Evolutionary conservation across 192 early-diverging fungal genomes (phyloP).

Genomic region (Mortierella hygrophila): DNA sequence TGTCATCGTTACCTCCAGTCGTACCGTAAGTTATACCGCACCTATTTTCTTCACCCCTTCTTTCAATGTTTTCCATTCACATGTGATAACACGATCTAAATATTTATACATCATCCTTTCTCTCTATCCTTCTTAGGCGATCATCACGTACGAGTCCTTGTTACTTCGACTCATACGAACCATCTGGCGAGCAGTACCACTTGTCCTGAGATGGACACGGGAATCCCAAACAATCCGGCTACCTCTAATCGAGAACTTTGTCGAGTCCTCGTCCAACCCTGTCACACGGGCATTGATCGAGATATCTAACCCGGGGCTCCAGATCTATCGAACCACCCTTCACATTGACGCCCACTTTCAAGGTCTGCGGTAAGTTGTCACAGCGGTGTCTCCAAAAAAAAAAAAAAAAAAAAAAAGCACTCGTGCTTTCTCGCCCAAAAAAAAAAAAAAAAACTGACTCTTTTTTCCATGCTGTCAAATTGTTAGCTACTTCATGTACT

Average conservation of each 20-base stretch:
- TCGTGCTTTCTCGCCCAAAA: background rate
- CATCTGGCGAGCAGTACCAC: constrained; percentile 40
- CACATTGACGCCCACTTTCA: constrained; percentile 62
- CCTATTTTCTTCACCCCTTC: background rate
- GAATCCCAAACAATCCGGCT: constrained; percentile 45
- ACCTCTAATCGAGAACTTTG: constrained; percentile 37
- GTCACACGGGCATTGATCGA: constrained; percentile 48
- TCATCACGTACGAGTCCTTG: constrained; percentile 44
- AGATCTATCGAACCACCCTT: constrained; percentile 58
- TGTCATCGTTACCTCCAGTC: constrained; percentile 40
- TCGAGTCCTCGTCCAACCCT: constrained; percentile 38
- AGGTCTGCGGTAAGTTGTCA: constrained; percentile 56
- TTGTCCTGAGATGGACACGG: constrained; percentile 30
- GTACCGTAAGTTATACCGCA: constrained; percentile 50
- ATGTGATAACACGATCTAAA: background rate
- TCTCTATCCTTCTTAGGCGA: constrained; percentile 15
- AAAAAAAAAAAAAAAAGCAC: background rate
- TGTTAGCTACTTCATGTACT: constrained; percentile 62
- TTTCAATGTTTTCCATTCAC: no score
- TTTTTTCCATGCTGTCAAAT: background rate
- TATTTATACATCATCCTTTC: background rate
- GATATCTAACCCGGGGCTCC: constrained; percentile 49
- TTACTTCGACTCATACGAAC: constrained; percentile 35
- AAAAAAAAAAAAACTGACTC: background rate
- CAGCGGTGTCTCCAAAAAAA: background rate